phyloP scores from a whole-genome alignment of 2,329 filamentous ascomycete genomes.

The Amauroascus verrucosus region DNA sequence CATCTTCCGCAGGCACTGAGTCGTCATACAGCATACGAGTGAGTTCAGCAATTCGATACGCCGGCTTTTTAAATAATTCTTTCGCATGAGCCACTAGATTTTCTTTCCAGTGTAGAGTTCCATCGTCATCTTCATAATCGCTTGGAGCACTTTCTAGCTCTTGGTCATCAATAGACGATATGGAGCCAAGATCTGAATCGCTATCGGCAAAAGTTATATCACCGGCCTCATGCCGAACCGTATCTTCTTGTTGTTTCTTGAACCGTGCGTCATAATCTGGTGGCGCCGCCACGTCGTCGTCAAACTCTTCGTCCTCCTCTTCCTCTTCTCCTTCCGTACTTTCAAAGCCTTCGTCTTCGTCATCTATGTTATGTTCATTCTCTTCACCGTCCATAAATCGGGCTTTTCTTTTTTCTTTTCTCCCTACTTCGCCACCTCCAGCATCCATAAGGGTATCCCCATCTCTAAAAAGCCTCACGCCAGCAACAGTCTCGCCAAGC shows the following conservation, averaged over 20 bases:
- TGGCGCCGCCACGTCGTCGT: constrained; percentile 31
- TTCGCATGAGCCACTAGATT: constrained; percentile 69
- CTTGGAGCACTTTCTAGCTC: constrained; percentile 42
- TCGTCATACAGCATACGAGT: constrained; percentile 84
- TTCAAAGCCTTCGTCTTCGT: constrained; percentile 43
- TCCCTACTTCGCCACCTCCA: constrained; percentile 46
- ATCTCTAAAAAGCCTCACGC: constrained; percentile 74
- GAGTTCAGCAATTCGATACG: constrained; percentile 71
- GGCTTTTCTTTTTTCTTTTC: constrained; percentile 45
- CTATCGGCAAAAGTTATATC: constrained; percentile 90
- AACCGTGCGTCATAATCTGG: constrained; percentile 37
- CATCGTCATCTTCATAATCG: constrained; percentile 50
- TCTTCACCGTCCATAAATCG: constrained; percentile 39
- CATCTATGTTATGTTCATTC: constrained; percentile 49
- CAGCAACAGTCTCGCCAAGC: constrained; percentile 70
- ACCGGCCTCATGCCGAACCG: constrained; percentile 48
- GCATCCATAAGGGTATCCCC: constrained; percentile 51
- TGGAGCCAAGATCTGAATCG: constrained; percentile 87
- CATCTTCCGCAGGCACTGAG: constrained; percentile 61
- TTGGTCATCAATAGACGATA: constrained; percentile 55
- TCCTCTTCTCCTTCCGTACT: constrained; percentile 45
- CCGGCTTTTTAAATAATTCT: constrained; percentile 58
- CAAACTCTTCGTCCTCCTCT: constrained; percentile 28
- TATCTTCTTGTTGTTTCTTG: constrained; percentile 42
- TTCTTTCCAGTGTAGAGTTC: constrained; percentile 73